A percentile compares a stretch with the other conserved stretches of the same genome.
Conservation (phyloP, 805 yeast genomes). For the Candida chauliodis region DNA sequence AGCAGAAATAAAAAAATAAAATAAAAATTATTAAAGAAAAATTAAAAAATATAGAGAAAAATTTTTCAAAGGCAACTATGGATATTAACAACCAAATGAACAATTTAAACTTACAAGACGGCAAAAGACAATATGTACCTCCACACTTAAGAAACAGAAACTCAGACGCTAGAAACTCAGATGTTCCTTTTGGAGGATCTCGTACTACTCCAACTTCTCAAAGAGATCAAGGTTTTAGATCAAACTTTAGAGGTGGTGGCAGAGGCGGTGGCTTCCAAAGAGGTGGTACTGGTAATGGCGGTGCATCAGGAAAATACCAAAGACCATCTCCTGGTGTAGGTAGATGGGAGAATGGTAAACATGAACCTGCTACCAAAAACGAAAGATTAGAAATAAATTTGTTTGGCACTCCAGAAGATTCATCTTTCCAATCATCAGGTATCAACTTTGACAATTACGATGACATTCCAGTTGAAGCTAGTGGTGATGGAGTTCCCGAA, state of each 20-base stretch:
- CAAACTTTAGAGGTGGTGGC: constrained; percentile 30
- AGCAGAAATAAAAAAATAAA: constrained; percentile 2
- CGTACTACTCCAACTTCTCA: constrained; percentile 7
- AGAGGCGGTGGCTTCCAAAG: constrained; percentile 20
- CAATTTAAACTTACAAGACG: constrained; percentile 48
- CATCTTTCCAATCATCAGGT: constrained; percentile 85
- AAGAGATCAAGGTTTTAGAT: too few relatives aligned
- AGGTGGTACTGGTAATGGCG: constrained; percentile 27
- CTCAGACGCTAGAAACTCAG: constrained; percentile 20
- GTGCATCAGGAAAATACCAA: constrained; percentile 27
- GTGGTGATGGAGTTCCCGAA: constrained; percentile 94
- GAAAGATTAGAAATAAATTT: constrained; percentile 70
- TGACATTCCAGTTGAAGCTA: constrained; percentile 97
- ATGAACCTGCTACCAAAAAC: constrained; percentile 74
- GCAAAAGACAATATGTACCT: constrained; percentile 47
- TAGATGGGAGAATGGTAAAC: constrained; percentile 81
- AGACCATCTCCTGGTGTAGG: constrained; percentile 64
- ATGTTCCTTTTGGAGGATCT: constrained; percentile 11
- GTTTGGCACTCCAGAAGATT: constrained; percentile 77
- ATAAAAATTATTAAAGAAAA: neutral
- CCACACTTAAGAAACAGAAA: constrained; percentile 46
- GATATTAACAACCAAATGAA: constrained; percentile 56
- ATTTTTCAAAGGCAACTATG: constrained; percentile 7
- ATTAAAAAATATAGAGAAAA: constrained; percentile 4
- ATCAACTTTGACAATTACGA: constrained; percentile 98